Evolutionary conservation across 352 stramenopile genomes (phyloP).

Genomic region (Globisporangium nodosum): DNA sequence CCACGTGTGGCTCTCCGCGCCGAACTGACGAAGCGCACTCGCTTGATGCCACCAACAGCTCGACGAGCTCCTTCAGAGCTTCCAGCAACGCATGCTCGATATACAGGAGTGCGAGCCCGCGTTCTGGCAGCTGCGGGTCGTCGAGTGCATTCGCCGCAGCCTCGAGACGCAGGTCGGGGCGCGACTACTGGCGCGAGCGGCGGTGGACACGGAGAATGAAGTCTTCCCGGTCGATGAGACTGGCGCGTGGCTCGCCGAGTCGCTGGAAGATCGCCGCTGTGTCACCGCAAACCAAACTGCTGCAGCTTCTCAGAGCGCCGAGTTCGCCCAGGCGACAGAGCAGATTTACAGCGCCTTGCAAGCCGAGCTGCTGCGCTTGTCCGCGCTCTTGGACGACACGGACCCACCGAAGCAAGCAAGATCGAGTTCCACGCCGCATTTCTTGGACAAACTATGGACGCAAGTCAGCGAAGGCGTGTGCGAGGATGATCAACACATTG

Average conservation of each 20-base stretch:
- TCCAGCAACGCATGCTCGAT: slow-evolving; percentile 24
- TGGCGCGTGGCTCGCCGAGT: background rate
- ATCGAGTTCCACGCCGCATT: background rate
- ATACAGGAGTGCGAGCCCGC: slow-evolving; percentile 31
- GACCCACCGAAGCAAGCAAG: background rate
- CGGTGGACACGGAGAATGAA: background rate
- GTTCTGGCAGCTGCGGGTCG: slow-evolving; percentile 51
- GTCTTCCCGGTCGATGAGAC: background rate
- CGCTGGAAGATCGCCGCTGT: background rate
- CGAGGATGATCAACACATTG: background rate
- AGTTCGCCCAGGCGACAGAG: slow-evolving; percentile 1
- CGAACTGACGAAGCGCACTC: background rate
- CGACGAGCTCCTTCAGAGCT: slow-evolving; percentile 20
- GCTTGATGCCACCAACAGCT: slow-evolving; percentile 14
- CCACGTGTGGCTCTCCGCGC: background rate
- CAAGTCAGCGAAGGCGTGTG: background rate
- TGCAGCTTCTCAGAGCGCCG: background rate
- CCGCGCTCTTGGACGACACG: background rate
- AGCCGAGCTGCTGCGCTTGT: slow-evolving; percentile 7
- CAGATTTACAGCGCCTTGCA: slow-evolving; percentile 5
- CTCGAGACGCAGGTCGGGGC: slow-evolving; percentile 12
- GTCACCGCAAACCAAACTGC: background rate
- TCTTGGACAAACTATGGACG: slow-evolving; percentile 6
- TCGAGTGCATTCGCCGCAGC: slow-evolving; percentile 28
- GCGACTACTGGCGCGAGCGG: background rate